Evolutionary conservation across 345 rosid genomes (phyloP).

Genomic region (Pelargonium nanum): DNA sequence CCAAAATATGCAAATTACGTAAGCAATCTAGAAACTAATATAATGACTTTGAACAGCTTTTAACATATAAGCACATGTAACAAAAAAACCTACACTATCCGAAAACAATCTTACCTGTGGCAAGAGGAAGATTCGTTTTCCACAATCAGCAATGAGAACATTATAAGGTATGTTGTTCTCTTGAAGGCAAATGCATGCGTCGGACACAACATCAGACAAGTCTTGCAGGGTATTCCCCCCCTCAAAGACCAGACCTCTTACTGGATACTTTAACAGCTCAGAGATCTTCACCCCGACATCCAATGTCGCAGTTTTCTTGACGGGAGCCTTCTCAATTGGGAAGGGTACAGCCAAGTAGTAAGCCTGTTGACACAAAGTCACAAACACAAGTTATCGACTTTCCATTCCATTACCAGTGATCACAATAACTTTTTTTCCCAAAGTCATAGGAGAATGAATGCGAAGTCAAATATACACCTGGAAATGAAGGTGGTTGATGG

Average conservation of each 20-base stretch:
- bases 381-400: not conserved
- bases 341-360: slow-evolving; percentile 69
- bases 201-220: slow-evolving; percentile 46
- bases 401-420: too few species aligned
- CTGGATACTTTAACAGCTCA: slow-evolving; percentile 65
- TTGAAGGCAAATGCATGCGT: slow-evolving; percentile 80
- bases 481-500: slow-evolving; percentile 96
- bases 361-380: slow-evolving; percentile 37
- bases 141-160: slow-evolving; percentile 71
- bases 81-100: not conserved
- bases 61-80: not conserved
- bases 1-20: not conserved
- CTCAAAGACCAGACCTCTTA: slow-evolving; percentile 78
- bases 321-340: slow-evolving; percentile 79
- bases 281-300: slow-evolving; percentile 48
- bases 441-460: not conserved
- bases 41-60: not conserved
- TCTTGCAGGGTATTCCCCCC: slow-evolving; percentile 53
- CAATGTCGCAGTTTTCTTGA: slow-evolving; percentile 37
- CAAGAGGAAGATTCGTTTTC: slow-evolving; percentile 61
- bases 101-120: slow-evolving; percentile 60
- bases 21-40: not conserved
- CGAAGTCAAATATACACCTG: slow-evolving; percentile 38
- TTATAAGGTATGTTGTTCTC: slow-evolving; percentile 83
- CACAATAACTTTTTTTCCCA: not conserved